Base-by-base conservation (phyloP, 768 basidiomycete genomes). In the Pulveroboletus sp. region DNA sequence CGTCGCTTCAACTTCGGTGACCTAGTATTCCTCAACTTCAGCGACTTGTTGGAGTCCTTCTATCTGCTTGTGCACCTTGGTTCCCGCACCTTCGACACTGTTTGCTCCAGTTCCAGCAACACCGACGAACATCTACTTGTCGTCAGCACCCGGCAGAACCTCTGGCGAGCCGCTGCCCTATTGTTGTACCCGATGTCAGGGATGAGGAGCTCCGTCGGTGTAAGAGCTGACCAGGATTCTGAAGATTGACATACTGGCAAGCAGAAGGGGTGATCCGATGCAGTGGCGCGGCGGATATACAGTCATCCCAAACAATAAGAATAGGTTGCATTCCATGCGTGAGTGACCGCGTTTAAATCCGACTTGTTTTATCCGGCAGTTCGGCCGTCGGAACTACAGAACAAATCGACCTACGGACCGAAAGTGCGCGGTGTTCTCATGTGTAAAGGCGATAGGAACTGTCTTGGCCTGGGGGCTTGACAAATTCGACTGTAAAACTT, bases 111-210 rank as follows among this genome's bases (percentile, higher is more conserved):
- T 29, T 24, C 61, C 61, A 26, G 63, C 76, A 8, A 87, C 87
- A 14, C 85, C 89, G 7, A 79, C 79, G 40, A 86, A 62, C 38
- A 89, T 62, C 73, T 77, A 91, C 55, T 64, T 75, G 36, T 79
- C 75, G 32, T 86, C 88, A 84, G 26, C 59, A 62, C 2, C 75
- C 80, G 19, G 67, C 65, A 26, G 47, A 29, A 9, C 60, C 64
- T 60, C 79, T 76, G 55, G 68, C 70, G 51, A 85, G 71, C 47
- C 78, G 71, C 68, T 77, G 81, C 14, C 89, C 76, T 45, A n/a
- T 74, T 74, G 63, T 93, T 90, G 3, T 79, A 74, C 5, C 90
- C 90, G 6, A 93, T 71, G 64, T 93, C 89, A 1, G 87, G 81
- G 2, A 89, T 73, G 37, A 90, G 74, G 12, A 92, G 67, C 54